A percentile compares a stretch with the other conserved stretches of the same genome.
Evolutionary conservation across 1,139 yeast species (phyloP).

Genomic region (Yamadazyma dendronema): DNA sequence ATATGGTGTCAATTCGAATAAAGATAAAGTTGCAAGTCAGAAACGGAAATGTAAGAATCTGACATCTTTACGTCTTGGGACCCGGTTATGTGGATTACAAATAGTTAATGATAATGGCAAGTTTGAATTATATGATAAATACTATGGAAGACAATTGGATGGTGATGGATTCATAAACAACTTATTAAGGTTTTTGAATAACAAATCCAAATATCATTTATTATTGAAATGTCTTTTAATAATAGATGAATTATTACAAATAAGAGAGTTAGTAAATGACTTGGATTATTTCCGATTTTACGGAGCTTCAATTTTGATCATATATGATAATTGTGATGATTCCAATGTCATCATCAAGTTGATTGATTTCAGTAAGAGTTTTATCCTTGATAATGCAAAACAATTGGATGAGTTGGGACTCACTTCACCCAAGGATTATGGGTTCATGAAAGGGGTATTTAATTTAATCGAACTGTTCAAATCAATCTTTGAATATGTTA

Average conservation of each 20-base stretch:
- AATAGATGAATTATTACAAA: slow-evolving; percentile 56
- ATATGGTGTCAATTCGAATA: slow-evolving; percentile 89
- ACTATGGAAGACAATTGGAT: slow-evolving; percentile 78
- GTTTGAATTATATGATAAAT: slow-evolving; percentile 72
- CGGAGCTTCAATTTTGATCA: slow-evolving; percentile 83
- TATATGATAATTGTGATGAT: slow-evolving; percentile 73
- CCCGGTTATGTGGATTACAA: slow-evolving; percentile 93
- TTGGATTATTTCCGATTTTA: slow-evolving; percentile 84
- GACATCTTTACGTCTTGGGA: slow-evolving; percentile 82
- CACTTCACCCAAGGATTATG: slow-evolving; percentile 49
- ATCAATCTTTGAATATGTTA: slow-evolving; percentile 39
- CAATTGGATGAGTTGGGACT: slow-evolving; percentile 14
- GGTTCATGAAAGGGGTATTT: slow-evolving; percentile 78
- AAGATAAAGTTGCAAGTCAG: slow-evolving; percentile 75
- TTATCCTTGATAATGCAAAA: slow-evolving; percentile 37
- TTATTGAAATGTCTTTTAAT: slow-evolving; percentile 68
- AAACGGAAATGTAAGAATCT: slow-evolving; percentile 76
- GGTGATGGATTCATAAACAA: slow-evolving; percentile 82
- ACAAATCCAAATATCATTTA: slow-evolving; percentile 52
- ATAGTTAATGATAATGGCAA: slow-evolving; percentile 64
- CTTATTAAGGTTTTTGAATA: slow-evolving; percentile 73
- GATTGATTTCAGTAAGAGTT: slow-evolving; percentile 95
- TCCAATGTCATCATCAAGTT: slow-evolving; percentile 56
- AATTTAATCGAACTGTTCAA: slow-evolving; percentile 65
- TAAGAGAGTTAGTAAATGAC: slow-evolving; percentile 52